Evolutionary conservation across 176 grass and related monocot genomes (phyloP), one percentile per base, ranked within the genome.

Genomic region (Coix lacrymajobi): DNA sequence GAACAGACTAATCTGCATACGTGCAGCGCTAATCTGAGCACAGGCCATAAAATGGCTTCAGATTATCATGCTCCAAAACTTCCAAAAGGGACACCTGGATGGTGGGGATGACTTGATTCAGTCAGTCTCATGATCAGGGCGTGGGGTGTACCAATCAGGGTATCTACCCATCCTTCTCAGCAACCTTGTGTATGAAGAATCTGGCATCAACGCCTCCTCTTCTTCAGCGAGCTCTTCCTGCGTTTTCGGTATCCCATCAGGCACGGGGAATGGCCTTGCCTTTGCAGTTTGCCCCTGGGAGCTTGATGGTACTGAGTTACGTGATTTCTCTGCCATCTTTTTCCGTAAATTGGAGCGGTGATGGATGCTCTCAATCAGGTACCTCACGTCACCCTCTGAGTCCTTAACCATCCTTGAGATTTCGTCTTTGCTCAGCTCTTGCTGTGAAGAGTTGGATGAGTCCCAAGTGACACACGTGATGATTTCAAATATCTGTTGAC

Each of bases 121-220:
- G 68, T 83, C 79, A 0, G 60, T 84, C 58, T 94, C 92, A 48
- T 88, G 86, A 76, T 94, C 92, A 20, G 89, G 89, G 45, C 83
- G 89, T 70, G 76, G 83, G 5, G 80, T 83, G 76, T 95, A 98
- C 96, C 92, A 95, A n/a, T 89, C 85, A 15, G 90, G 96, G 76
- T 79, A 88, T 3, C 83, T 80, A 12, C 90, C 85, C 88, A 91
- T 90, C 62, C 82, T 90, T 76, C 85, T 91, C 22, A 95, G 85
- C 30, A 98, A 61, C 66, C 85, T 91, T 15, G 90, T 95, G 39
- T 93, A 98, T 37, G 84, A 7, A 22, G 94, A 95, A 1, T 88
- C 90, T 0, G 90, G 92, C 96, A 98, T 91, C 54, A 84, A 66
- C 6, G 81, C 90, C 36, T 82, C 80, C 28, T 89, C 88, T 77